Evolutionary conservation across 768 basidiomycete genomes (phyloP), one percentile per base, ranked within the genome.

Genomic region (Amanita exitialis): DNA sequence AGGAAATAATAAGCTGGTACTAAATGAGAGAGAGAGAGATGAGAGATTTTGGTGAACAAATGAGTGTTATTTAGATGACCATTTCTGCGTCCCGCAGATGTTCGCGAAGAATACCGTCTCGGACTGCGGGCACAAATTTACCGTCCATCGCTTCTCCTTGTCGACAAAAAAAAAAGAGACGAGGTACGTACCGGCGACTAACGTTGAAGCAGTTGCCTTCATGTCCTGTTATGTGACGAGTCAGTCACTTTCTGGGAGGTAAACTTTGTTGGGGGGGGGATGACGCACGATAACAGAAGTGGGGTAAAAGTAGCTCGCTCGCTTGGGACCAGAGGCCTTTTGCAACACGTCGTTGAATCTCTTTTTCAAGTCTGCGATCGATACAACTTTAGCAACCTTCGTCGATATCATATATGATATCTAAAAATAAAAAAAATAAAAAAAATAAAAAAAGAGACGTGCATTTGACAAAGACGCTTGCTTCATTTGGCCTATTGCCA

Each of bases 401-500:
- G 8, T 48, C 4, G 32, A 27, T 23, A 23, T 47, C 18, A 30
- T 28, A 48, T 1, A 15, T 49, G 23, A 45, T 45, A 35, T 25
- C 10, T n/a, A n/a, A n/a, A n/a, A n/a, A n/a, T n/a, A n/a, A n/a
- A n/a, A n/a, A n/a, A n/a, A n/a, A n/a, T n/a, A n/a, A n/a, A n/a
- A n/a, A n/a, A n/a, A n/a, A n/a, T n/a, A n/a, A n/a, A n/a, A n/a
- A n/a, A n/a, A n/a, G 38, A 9, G 13, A 46, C 13, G 73, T 76
- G 83, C 84, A 87, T 63, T 74, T 76, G 1, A 80, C 71, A 34
- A 80, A 74, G 0, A 67, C 64, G 3, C 61, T 58, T 0, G 71
- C 62, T 34, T 86, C 82, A 55, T 89, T 89, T 7, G 75, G 67
- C 37, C 82, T 64, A 35, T 80, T 73, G 0, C 80, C 84, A 55